Evolutionary conservation across 257 asterid species (phyloP).

Genomic region (Parsonsia alboflavescens): DNA sequence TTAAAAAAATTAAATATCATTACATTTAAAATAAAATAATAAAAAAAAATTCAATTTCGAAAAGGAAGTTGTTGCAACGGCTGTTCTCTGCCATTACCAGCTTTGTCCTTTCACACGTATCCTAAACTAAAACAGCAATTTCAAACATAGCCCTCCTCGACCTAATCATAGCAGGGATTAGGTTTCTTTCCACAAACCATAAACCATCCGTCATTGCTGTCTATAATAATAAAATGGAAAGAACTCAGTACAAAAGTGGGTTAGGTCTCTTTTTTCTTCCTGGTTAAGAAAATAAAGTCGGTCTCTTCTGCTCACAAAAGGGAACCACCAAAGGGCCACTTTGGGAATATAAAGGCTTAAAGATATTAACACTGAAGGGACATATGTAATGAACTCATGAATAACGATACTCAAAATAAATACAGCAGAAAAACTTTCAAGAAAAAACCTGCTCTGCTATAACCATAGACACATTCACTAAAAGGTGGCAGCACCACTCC

Average conservation of each 20-base stretch:
- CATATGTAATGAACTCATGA: background rate
- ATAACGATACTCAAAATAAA: background rate
- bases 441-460: background rate
- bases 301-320: too few species aligned
- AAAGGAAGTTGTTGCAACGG: background rate
- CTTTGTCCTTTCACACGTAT: too few species aligned
- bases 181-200: background rate
- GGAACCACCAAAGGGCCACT: too few species aligned
- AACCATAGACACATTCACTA: background rate
- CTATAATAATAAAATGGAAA: background rate
- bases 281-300: too few species aligned
- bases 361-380: too few species aligned
- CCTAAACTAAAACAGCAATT: background rate
- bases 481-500: background rate
- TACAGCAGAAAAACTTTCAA: background rate
- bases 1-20: too few species aligned
- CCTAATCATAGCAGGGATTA: background rate
- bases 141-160: background rate
- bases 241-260: background rate
- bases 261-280: too few species aligned
- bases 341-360: too few species aligned
- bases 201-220: background rate
- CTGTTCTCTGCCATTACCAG: background rate
- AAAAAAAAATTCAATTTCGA: too few species aligned
- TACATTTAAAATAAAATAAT: too few species aligned